Conservation (phyloP, 768 basidiomycete species). For the Sporobolomyces roseus region DNA sequence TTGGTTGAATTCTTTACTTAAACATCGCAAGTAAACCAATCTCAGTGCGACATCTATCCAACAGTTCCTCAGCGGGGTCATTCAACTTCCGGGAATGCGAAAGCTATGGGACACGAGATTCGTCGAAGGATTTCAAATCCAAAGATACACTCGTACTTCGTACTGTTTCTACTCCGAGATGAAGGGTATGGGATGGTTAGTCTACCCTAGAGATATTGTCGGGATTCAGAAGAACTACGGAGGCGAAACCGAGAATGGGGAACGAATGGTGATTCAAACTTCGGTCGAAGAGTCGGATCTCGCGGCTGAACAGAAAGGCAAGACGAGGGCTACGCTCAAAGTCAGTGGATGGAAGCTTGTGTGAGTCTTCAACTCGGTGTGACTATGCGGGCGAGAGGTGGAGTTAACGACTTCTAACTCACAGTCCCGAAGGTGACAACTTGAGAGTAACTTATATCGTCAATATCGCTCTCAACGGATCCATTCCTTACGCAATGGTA, state of each 20-base stretch:
- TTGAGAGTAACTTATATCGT: constrained; percentile 32
- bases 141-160: constrained; percentile 1
- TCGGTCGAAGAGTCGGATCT: constrained; percentile 25
- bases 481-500: constrained; percentile 32
- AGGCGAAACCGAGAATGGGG: constrained; percentile 15
- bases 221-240: constrained; percentile 31
- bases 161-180: constrained; percentile 31
- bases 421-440: constrained; percentile 30
- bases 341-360: constrained; percentile 20
- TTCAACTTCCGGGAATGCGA: constrained; percentile 28
- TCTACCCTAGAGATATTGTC: constrained; percentile 40
- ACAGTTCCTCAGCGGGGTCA: constrained; percentile 30
- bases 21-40: no score
- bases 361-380: constrained; percentile 8
- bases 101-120: constrained; percentile 30
- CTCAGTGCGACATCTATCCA: no score
- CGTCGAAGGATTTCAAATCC: constrained; percentile 19
- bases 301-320: constrained; percentile 38
- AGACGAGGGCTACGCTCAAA: constrained; percentile 34
- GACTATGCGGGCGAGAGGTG: no score
- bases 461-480: constrained; percentile 36
- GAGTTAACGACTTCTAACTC: no score
- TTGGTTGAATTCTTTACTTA: neutral
- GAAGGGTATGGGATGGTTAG: constrained; percentile 39
- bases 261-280: constrained; percentile 38